Evolutionary conservation across 2,329 filamentous ascomycete genomes (phyloP).

Genomic region (Fusarium sacchari): DNA sequence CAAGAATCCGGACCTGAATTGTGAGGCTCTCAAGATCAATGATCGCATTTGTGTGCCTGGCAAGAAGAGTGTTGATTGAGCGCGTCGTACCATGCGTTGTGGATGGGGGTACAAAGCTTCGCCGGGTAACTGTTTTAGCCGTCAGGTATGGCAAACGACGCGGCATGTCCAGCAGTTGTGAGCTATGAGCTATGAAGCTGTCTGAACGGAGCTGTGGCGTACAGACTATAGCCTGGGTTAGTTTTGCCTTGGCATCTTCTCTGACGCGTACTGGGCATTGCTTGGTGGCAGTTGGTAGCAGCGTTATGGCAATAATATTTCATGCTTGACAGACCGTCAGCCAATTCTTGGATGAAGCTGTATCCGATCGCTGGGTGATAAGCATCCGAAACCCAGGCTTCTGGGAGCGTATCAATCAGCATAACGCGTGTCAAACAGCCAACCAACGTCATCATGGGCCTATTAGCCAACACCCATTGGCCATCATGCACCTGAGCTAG

Average conservation of each 20-base stretch:
- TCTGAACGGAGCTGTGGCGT: background rate
- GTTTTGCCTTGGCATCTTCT: background rate
- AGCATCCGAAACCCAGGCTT: background rate
- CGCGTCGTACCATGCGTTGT: background rate
- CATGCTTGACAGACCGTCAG: background rate
- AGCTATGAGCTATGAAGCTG: background rate
- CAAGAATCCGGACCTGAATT: conserved; percentile 59
- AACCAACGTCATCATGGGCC: conserved; percentile 18
- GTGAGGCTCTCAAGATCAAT: conserved; percentile 56
- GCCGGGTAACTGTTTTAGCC: background rate
- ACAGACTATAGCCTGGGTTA: background rate
- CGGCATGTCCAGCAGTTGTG: background rate
- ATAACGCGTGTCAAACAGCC: background rate
- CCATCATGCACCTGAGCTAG: conserved; percentile 10
- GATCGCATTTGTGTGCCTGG: conserved; percentile 57
- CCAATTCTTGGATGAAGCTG: background rate
- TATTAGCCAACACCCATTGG: conserved; percentile 9
- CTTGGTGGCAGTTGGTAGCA: conserved; percentile 12
- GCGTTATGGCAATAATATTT: conserved; percentile 3
- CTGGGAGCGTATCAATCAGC: conserved; percentile 1
- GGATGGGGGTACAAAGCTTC: background rate
- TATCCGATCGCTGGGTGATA: conserved; percentile 4
- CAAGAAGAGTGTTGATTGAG: conserved; percentile 5
- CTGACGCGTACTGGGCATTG: background rate
- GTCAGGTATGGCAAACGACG: conserved; percentile 1